A percentile compares a stretch with the other conserved stretches of the same genome.
Evolutionary conservation across 495 filamentous ascomycete species (phyloP).

Genomic region (Aspergillus cristatus): DNA sequence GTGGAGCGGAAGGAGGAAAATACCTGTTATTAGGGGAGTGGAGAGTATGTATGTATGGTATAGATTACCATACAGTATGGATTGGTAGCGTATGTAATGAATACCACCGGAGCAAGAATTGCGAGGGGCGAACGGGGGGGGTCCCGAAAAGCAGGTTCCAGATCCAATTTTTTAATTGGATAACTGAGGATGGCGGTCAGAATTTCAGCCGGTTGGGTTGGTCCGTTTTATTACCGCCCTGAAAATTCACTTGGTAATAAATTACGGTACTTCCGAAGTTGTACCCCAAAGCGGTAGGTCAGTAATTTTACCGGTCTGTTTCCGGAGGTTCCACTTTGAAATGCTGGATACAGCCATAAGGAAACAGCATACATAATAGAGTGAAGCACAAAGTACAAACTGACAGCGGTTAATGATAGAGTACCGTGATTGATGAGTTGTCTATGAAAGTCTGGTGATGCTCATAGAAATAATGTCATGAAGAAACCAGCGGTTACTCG

Average conservation of each 20-base stretch:
- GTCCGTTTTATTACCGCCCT: conserved; percentile 16
- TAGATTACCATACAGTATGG: conserved; percentile 15
- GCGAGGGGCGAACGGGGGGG: conserved; percentile 15
- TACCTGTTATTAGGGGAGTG: conserved; percentile 8
- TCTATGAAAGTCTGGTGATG: too few species aligned
- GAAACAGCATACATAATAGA: too few species aligned
- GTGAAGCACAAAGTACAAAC: too few species aligned
- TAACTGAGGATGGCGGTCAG: conserved; percentile 16
- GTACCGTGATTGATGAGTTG: too few species aligned
- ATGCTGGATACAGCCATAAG: too few species aligned
- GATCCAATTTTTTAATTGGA: not conserved
- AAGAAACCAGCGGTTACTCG: too few species aligned
- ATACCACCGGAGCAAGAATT: conserved; percentile 12
- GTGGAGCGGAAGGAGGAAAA: conserved; percentile 10
- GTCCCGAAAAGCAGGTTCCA: conserved; percentile 20
- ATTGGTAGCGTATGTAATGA: too few species aligned
- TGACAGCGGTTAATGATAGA: too few species aligned
- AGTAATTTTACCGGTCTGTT: conserved; percentile 21
- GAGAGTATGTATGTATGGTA: not conserved
- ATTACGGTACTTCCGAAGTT: conserved; percentile 23
- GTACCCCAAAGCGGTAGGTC: too few species aligned
- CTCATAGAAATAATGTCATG: too few species aligned
- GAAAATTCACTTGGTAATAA: too few species aligned
- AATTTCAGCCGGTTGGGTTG: conserved; percentile 7
- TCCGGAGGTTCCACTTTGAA: conserved; percentile 7